phyloP scores from a whole-genome alignment of 2,329 filamentous ascomycete genomes.

The Aspergillus eucalypticola region DNA sequence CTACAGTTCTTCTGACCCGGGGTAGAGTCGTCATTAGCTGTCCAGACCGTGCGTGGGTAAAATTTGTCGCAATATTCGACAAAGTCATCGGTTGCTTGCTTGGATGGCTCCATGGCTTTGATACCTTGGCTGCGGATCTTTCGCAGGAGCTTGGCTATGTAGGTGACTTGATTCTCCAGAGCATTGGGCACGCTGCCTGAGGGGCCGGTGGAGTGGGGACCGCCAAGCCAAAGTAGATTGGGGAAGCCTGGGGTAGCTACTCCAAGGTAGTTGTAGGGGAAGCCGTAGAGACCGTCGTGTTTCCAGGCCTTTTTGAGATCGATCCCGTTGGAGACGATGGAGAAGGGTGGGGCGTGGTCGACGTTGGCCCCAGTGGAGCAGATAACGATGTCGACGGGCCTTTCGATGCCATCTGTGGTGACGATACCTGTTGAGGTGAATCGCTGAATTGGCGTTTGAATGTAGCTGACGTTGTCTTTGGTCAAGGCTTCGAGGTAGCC shows the following conservation, averaged over 20 bases:
- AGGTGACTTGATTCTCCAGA: constrained; percentile 66
- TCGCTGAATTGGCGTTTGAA: constrained; percentile 57
- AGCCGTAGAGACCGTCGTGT: constrained; percentile 57
- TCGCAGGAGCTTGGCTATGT: constrained; percentile 66
- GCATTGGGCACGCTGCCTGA: constrained; percentile 68
- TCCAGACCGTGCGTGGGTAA: constrained; percentile 53
- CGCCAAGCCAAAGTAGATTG: constrained; percentile 66
- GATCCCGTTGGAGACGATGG: constrained; percentile 57
- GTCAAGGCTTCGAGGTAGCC: constrained; percentile 67
- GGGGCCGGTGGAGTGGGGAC: constrained; percentile 60
- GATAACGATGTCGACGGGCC: constrained; percentile 65
- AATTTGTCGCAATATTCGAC: constrained; percentile 49
- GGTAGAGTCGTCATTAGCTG: constrained; percentile 42
- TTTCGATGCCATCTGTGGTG: constrained; percentile 57
- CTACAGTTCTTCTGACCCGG: constrained; percentile 59
- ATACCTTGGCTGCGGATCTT: constrained; percentile 68
- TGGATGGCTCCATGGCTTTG: constrained; percentile 59
- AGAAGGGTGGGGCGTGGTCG: constrained; percentile 61
- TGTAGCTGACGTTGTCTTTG: constrained; percentile 63
- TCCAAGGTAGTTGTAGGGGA: constrained; percentile 68
- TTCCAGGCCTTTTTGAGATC: constrained; percentile 61
- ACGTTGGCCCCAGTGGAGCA: constrained; percentile 69
- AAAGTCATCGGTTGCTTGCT: constrained; percentile 61
- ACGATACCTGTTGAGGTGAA: constrained; percentile 63
- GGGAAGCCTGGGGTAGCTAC: constrained; percentile 65